Conservation (phyloP, 2,329 filamentous ascomycete species). For the Hypocreales sp. region DNA sequence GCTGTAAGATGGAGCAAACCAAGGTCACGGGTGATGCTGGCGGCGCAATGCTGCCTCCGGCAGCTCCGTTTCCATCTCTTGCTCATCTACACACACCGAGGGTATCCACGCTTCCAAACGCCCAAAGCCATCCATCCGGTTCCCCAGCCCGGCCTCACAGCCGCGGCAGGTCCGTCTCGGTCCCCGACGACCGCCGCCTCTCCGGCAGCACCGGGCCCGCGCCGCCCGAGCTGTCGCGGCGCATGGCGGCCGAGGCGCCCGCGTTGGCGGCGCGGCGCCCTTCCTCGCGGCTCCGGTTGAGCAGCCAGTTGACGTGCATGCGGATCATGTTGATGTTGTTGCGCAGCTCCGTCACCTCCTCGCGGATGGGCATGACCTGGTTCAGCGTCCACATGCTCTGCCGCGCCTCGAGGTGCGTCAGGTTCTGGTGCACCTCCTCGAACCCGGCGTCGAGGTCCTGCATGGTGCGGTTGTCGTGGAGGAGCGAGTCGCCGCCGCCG, state of each 20-base stretch:
- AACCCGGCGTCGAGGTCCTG: conserved; percentile 29
- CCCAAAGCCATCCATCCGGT: neutral
- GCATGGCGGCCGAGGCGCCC: conserved; percentile 13
- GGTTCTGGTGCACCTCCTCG: conserved; percentile 38
- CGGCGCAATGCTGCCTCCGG: no score
- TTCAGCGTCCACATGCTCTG: conserved; percentile 47
- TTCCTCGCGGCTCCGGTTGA: conserved; percentile 35
- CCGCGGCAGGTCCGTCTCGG: conserved; percentile 22
- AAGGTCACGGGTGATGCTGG: no score
- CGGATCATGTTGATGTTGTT: conserved; percentile 41
- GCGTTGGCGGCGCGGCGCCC: conserved; percentile 21
- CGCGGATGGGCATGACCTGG: conserved; percentile 44
- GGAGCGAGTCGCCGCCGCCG: conserved; percentile 19
- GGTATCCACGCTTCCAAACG: neutral
- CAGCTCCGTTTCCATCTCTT: no score
- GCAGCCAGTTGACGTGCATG: conserved; percentile 44
- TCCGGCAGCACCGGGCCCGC: conserved; percentile 14
- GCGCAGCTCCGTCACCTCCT: conserved; percentile 44
- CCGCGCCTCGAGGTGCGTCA: conserved; percentile 42
- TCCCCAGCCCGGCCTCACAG: conserved; percentile 12
- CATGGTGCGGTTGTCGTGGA: conserved; percentile 30
- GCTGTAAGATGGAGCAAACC: no score
- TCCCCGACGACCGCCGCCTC: conserved; percentile 20
- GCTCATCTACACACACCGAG: neutral
- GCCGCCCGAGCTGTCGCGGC: conserved; percentile 14